phyloP scores from a whole-genome alignment of 106 monocot species.

The Gastrodia elata region DNA sequence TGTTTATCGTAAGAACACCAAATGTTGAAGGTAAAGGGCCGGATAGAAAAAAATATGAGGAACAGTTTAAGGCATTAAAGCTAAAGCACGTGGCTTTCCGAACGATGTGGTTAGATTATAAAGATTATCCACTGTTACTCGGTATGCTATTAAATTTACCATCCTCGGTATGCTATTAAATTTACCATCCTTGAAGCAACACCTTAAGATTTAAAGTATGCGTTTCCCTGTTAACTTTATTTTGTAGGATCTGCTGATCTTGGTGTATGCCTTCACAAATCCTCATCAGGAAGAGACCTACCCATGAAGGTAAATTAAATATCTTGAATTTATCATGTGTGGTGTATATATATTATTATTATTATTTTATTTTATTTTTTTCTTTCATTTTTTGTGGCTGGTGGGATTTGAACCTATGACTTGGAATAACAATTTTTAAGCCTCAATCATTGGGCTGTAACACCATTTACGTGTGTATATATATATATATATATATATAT shows the following conservation, averaged over 20 bases:
- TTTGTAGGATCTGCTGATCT: conserved; percentile 91
- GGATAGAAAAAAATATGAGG: conserved; percentile 80
- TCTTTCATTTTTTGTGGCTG: no score
- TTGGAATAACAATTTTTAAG: no score
- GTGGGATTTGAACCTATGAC: no score
- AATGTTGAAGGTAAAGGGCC: conserved; percentile 79
- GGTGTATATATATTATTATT: no score
- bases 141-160: conserved; percentile 27
- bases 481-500: no score
- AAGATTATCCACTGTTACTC: conserved; percentile 85
- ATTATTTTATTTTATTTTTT: no score
- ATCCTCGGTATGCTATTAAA: conserved; percentile 18
- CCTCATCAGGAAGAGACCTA: conserved; percentile 92
- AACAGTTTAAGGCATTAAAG: conserved; percentile 62
- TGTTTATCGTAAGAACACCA: not conserved
- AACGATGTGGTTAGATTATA: conserved; percentile 83
- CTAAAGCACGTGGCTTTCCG: conserved; percentile 86
- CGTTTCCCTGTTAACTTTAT: not conserved
- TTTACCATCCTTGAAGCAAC: conserved; percentile 2
- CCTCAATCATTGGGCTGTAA: no score
- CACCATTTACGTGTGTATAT: no score
- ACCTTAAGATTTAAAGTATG: conserved; percentile 3
- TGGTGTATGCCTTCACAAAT: conserved; percentile 84
- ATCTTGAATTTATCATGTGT: no score
- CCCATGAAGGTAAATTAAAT: conserved; percentile 91